Evolutionary conservation across 306 rosid species (phyloP).

Genomic region (Amphicarpaea edgeworthii): DNA sequence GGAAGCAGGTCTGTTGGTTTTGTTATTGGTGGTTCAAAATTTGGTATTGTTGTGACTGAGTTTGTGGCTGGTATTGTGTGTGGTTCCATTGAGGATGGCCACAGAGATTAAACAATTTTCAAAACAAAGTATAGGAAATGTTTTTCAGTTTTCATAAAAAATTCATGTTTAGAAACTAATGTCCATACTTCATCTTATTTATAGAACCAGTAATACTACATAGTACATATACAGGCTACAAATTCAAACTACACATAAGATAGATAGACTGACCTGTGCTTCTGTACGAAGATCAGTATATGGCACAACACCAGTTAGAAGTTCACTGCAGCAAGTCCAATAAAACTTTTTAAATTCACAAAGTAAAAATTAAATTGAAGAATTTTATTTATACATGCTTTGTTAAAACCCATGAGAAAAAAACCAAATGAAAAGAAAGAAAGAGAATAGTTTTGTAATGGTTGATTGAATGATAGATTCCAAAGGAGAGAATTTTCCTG

Average conservation of each 20-base stretch:
- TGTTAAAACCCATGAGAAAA: neutral
- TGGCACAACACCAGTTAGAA: slow-evolving; percentile 95
- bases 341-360: slow-evolving; percentile 5
- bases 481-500: neutral
- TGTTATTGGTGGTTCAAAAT: neutral
- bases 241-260: slow-evolving; percentile 24
- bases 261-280: slow-evolving; percentile 72
- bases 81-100: slow-evolving; percentile 33
- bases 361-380: neutral
- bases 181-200: slow-evolving; percentile 15
- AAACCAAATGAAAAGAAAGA: neutral
- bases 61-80: neutral
- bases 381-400: neutral
- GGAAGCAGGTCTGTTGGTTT: neutral
- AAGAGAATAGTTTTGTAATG: slow-evolving; percentile 3
- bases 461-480: neutral
- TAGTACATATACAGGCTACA: slow-evolving; percentile 28
- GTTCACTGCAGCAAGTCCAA: slow-evolving; percentile 75
- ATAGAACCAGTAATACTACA: slow-evolving; percentile 5
- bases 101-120: neutral
- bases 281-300: slow-evolving; percentile 95
- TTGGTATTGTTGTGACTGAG: neutral
- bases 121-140: slow-evolving; percentile 4
- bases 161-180: neutral
- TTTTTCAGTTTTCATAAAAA: slow-evolving; percentile 14